Evolutionary conservation across 495 filamentous ascomycete species (phyloP), one percentile per base, ranked within the genome.

Genomic region (Platismatia glauca): DNA sequence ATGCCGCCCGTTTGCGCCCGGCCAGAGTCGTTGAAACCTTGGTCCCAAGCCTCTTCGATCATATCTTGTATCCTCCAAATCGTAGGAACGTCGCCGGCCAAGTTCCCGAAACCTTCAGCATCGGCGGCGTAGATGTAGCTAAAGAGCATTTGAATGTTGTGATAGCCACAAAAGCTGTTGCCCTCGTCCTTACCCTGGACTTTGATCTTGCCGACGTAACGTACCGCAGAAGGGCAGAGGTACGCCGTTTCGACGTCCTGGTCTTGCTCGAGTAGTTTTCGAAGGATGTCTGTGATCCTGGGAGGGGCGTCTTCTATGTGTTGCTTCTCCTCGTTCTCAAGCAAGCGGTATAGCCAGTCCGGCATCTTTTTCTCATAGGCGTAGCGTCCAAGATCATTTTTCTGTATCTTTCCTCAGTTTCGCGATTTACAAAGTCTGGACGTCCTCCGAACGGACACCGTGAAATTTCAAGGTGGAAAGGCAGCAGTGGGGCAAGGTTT

Each of bases 321-420:
- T 77, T 80, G 35, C 80, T 75, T 58, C 80, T 81, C 82, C 33
- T 84, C 83, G 50, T 77, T 81, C 65, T 86, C 80, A 7, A 96
- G 80, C 67, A 87, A 74, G 29, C 79, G 77, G 13, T 80, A 78
- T 8, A 97, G 81, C 85, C 87, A 88, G 8, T 76, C 75, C 2
- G 92, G 92, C 92, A 97, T 97, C 62, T 82, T 81, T 41, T 87
- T 84, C 71, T 97, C 92, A 68, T 89, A 82, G 8, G 90, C 89
- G 74, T 93, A 83, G 15, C 85, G 88, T 1, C 92, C 92, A 37
- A 97, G 79, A 67, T 96, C 89, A 13, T 62, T 72, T 71, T 75
- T 79, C 78, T 80, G 63, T 53, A 20, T 8, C 4, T 7, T 6
- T 2, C 0, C 6, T 53, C n/a, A 53, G 50, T 16, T 16, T n/a